phyloP scores from a whole-genome alignment of 2,329 filamentous ascomycete species.

The Beauveria sp. region DNA sequence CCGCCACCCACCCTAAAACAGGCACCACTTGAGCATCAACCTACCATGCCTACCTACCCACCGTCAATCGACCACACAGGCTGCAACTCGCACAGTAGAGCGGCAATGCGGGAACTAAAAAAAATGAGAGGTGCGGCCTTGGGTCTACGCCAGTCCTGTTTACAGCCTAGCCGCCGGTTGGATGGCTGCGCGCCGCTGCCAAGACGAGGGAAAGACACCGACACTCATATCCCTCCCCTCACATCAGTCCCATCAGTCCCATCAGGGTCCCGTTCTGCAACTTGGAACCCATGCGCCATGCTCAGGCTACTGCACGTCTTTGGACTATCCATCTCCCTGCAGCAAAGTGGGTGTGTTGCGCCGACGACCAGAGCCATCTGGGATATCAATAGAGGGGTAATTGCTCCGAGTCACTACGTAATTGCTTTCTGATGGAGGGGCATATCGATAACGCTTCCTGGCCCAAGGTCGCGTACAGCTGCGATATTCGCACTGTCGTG shows the following conservation, averaged over 20 bases:
- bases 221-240: not conserved
- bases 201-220: not conserved
- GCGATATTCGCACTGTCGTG: not conserved
- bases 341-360: conserved; percentile 3
- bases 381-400: conserved; percentile 10
- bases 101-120: not conserved
- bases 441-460: conserved; percentile 5
- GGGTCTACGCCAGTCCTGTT: not conserved
- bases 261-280: conserved; percentile 1
- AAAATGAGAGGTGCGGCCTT: not conserved
- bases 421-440: not conserved
- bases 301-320: conserved; percentile 1
- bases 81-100: not conserved
- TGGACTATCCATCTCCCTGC: conserved; percentile 5
- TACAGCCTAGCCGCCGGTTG: conserved; percentile 3
- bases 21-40: not conserved
- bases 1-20: no score
- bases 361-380: not conserved
- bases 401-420: not conserved
- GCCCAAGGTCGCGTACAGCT: no score
- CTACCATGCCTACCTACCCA: no score
- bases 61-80: no score
- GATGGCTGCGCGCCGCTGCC: not conserved
- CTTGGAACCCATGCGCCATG: not conserved
- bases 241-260: not conserved